Evolutionary conservation across 2,329 filamentous ascomycete genomes (phyloP).

Genomic region (Fusarium burgessii): DNA sequence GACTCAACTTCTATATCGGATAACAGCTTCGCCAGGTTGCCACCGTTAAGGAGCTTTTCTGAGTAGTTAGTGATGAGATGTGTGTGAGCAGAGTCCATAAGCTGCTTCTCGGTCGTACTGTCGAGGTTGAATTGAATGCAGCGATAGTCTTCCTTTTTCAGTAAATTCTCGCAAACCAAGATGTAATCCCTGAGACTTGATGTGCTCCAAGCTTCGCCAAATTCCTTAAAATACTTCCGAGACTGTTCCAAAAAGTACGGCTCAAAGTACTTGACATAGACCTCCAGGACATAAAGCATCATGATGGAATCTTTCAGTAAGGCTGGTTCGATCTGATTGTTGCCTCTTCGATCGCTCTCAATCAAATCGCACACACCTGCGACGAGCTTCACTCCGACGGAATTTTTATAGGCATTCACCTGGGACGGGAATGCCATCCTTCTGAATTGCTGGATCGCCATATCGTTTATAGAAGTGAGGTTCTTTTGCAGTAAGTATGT

Average conservation of each 20-base stretch:
- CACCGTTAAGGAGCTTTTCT: slow-evolving; percentile 71
- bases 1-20: slow-evolving; percentile 76
- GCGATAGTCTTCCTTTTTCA: slow-evolving; percentile 77
- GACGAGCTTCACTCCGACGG: slow-evolving; percentile 52
- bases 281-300: slow-evolving; percentile 86
- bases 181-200: slow-evolving; percentile 82
- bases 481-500: slow-evolving; percentile 84
- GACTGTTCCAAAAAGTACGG: slow-evolving; percentile 77
- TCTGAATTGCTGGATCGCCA: slow-evolving; percentile 82
- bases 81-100: slow-evolving; percentile 79
- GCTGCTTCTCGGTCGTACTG: slow-evolving; percentile 80
- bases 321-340: slow-evolving; percentile 67
- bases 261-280: slow-evolving; percentile 86
- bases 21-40: slow-evolving; percentile 78
- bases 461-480: slow-evolving; percentile 79
- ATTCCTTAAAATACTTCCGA: slow-evolving; percentile 73
- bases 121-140: slow-evolving; percentile 88
- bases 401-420: slow-evolving; percentile 15
- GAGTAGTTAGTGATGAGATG: slow-evolving; percentile 78
- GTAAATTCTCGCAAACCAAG: slow-evolving; percentile 73
- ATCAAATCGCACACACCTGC: slow-evolving; percentile 79
- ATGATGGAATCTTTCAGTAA: slow-evolving; percentile 81
- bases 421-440: slow-evolving; percentile 62
- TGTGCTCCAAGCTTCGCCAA: slow-evolving; percentile 74
- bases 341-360: slow-evolving; percentile 73